Evolutionary conservation across 352 stramenopile genomes (phyloP).

Genomic region (Globisporangium recalcitrans): DNA sequence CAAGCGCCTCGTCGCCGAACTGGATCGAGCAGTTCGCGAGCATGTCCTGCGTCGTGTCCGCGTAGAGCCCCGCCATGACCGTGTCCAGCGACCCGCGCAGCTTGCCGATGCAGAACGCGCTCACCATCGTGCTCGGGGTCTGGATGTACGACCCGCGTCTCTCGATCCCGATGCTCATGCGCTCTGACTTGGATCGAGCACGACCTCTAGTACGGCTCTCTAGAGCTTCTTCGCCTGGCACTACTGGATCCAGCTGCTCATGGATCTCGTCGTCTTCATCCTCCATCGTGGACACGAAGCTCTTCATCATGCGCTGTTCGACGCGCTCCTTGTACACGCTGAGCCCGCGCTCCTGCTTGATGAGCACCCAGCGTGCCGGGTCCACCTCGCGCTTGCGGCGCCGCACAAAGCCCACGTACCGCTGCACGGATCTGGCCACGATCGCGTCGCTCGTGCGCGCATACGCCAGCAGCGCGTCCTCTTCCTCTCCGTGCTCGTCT

Average conservation of each 20-base stretch:
- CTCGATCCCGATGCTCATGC: background rate
- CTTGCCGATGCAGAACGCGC: constrained; percentile 47
- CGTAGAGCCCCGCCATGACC: constrained; percentile 49
- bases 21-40: constrained; percentile 41
- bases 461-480: constrained; percentile 31
- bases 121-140: constrained; percentile 35
- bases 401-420: constrained; percentile 45
- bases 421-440: constrained; percentile 43
- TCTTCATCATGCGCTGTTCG: constrained; percentile 19
- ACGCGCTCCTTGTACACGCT: constrained; percentile 52
- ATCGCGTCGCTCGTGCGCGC: constrained; percentile 43
- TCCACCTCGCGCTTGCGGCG: constrained; percentile 34
- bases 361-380: constrained; percentile 28
- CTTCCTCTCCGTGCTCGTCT: background rate
- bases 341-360: constrained; percentile 39
- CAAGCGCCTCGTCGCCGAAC: constrained; percentile 29
- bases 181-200: background rate
- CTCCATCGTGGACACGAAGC: background rate
- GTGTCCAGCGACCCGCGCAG: constrained; percentile 39
- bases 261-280: background rate
- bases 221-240: constrained; percentile 1
- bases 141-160: constrained; percentile 14
- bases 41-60: constrained; percentile 32
- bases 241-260: background rate
- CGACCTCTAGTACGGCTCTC: background rate